Base-by-base conservation (phyloP, 2,329 filamentous ascomycete genomes). In the Clonostachys sp. region DNA sequence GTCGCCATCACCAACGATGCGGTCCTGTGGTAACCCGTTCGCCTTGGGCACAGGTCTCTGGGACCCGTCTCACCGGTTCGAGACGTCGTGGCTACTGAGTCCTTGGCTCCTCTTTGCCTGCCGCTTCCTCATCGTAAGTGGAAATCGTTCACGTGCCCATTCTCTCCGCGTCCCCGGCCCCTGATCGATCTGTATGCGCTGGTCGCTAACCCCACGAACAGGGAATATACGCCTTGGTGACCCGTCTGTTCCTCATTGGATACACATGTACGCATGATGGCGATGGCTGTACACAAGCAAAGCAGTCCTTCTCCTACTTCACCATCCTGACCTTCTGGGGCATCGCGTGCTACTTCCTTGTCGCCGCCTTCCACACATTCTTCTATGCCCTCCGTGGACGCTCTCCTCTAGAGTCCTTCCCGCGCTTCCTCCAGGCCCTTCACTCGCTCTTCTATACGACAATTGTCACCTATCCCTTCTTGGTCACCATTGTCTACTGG, bases 321-420 rank as follows among this genome's bases (percentile, higher is more conserved):
- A 95, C 90, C 30, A 74, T 84, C 58, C 72, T 94, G 49, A 89
- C 86, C 10, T 94, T 86, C 74, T 94, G 87, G 87, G 88, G 88
- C 3, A 68, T 92, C 35, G 83, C 80, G 20, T 92, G 91, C 69
- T 95, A 95, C 73, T 85, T 86, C 62, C 73, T 83, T 48, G 70
- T 84, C 58, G 75, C 86, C 2, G 74, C 85, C 16, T 52, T 81
- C 16, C 89, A 95, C 70, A 90, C 87, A 6, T 68, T 81, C 45
- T 76, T 74, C 43, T 94, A 92, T 68, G 77, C 78, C 12, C 65
- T 69, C 40, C 68, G 67, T 30, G 75, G 78, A 41, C 60, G 63
- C 4, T 69, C 81, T 0, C 72, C 87, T 6, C 75, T 87, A 53
- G 73, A 81, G 57, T 67, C 68, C 34, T 77, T 82, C 65, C 83